A percentile compares a stretch with the other conserved stretches of the same genome.
Conservation (phyloP, 768 basidiomycete genomes). For the Hygrophoropsis aurantiaca region DNA sequence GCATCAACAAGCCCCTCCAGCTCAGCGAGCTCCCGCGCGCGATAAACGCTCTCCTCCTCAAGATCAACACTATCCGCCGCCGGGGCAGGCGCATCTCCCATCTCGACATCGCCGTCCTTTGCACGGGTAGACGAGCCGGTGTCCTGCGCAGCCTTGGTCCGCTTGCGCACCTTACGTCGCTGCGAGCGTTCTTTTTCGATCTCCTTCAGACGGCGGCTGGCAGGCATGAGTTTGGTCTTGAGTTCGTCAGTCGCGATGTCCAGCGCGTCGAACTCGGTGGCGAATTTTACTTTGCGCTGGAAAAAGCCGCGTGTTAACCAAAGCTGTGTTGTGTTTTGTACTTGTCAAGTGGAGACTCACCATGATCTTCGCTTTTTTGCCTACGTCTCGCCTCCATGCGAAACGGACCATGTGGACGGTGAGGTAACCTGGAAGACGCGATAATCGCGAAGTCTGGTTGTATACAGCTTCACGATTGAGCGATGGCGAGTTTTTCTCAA, state of each 20-base stretch:
- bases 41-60: conserved; percentile 63
- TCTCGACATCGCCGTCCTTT: conserved; percentile 44
- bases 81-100: conserved; percentile 34
- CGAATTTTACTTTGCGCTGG: conserved; percentile 91
- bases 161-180: conserved; percentile 76
- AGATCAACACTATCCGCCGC: conserved; percentile 34
- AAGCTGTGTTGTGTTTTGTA: neutral
- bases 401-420: conserved; percentile 96
- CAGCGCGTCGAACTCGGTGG: conserved; percentile 81
- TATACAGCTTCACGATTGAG: conserved; percentile 83
- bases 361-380: conserved; percentile 97
- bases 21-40: conserved; percentile 63
- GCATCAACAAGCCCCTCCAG: conserved; percentile 64
- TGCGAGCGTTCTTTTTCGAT: conserved; percentile 84
- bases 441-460: conserved; percentile 74
- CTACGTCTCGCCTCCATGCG: conserved; percentile 88
- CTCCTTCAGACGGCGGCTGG: conserved; percentile 70
- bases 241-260: conserved; percentile 83
- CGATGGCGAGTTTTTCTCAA: conserved; percentile 81
- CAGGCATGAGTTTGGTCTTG: conserved; percentile 66
- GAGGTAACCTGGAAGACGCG: conserved; percentile 81
- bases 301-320: neutral
- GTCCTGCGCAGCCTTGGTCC: conserved; percentile 49
- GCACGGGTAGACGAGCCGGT: conserved; percentile 22
- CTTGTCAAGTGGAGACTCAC: conserved; percentile 37